Base-by-base conservation (phyloP, 495 filamentous ascomycete genomes). In the Aspergillus heteromorphus region DNA sequence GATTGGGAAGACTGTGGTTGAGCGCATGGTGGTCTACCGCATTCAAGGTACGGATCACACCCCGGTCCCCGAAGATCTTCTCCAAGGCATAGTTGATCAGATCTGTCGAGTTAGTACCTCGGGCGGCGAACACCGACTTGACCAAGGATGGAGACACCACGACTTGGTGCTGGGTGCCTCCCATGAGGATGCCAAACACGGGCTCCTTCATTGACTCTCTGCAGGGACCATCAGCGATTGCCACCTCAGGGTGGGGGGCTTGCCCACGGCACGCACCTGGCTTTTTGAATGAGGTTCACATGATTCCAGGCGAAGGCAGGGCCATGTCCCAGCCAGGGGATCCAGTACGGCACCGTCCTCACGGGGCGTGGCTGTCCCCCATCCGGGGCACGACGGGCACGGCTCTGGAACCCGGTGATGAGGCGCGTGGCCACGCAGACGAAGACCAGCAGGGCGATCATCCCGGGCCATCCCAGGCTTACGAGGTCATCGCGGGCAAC, bases 241-340 rank as follows among this genome's bases (percentile, higher is more conserved):
- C 23, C 20, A 40, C 25, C 54, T 54, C 51, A 54, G 17, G 1
- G 57, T 36, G n/a, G 17, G 1, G 57, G 40, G n/a, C 34, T 49
- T 30, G 20, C 34, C 18, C 17, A 45, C 48, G 48, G 36, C 18
- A 70, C 70, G 27, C 61, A 83, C 77, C 70, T 68, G 6, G 71
- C 56, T 50, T 68, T 58, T 27, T 61, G 57, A 11, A 80, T 53
- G 45, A 80, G 76, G 7, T 58, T 55, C 16, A 75, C 66, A 62
- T 73, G 68, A 48, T 76, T 61, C 61, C 74, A 72, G 14, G 75
- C 55, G 60, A 82, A 71, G 17, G 72, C 66, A 20, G 75, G 51
- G 11, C 75, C 66, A 70, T 86, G 82, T 36, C 83, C 79, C 1
- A 85, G 31, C 55, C 75, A 70, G 11, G 83, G 83, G 7, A 85